Percentiles rank a stretch among this genome's conserved stretches.
phyloP scores from a whole-genome alignment of 345 rosid genomes.

The Eucalyptus albens region DNA sequence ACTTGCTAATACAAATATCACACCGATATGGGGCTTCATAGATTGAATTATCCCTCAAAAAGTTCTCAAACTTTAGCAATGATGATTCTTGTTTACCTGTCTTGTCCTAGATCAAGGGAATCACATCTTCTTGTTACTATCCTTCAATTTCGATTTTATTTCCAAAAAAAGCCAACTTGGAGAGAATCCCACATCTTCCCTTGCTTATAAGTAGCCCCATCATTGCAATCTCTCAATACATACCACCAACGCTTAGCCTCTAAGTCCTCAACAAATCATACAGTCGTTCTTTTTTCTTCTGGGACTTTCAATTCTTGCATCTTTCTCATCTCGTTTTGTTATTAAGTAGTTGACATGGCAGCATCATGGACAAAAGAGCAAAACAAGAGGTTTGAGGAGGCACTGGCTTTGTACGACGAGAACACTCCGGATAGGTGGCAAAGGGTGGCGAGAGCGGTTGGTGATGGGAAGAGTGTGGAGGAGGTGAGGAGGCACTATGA shows the following conservation, averaged over 20 bases:
- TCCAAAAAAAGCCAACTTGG: neutral
- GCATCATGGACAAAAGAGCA: constrained; percentile 8
- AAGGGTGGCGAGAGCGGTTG: constrained; percentile 4
- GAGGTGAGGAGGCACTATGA: constrained; percentile 11
- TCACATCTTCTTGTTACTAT: neutral
- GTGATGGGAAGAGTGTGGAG: neutral
- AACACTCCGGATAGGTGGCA: constrained; percentile 5
- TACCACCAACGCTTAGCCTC: neutral
- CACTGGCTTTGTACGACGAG: constrained; percentile 3
- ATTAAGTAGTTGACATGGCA: neutral
- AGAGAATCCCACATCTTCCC: neutral
- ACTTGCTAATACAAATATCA: neutral
- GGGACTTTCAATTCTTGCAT: neutral
- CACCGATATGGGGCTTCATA: neutral
- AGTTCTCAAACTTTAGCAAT: neutral
- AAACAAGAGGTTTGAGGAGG: constrained; percentile 9
- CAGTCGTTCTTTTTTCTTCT: neutral
- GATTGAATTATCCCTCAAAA: neutral
- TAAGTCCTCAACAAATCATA: neutral
- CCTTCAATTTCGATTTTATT: neutral
- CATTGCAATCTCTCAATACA: neutral
- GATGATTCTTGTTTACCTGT: neutral
- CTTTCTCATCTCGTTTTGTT: neutral
- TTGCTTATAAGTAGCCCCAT: neutral
- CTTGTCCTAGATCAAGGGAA: neutral